phyloP scores from a whole-genome alignment of 148 eudicot species.

The Chenopodium quinoa region DNA sequence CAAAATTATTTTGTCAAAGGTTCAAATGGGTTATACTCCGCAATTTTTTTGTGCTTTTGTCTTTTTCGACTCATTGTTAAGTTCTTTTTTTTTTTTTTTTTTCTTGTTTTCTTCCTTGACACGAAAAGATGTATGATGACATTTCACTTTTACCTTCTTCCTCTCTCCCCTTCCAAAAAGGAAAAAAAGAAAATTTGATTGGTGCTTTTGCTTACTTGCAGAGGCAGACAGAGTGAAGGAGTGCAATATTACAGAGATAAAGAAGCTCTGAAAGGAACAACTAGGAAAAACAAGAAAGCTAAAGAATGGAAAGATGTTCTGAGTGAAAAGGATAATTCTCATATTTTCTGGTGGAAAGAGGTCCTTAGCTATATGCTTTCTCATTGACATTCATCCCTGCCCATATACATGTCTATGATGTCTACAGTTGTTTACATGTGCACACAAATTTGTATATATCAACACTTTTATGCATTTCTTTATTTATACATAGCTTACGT shows the following conservation, averaged over 20 bases:
- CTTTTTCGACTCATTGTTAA: background rate
- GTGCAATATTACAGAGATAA: constrained; percentile 48
- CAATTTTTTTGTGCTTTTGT: background rate
- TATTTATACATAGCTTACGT: background rate
- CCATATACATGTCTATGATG: background rate
- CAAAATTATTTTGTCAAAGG: background rate
- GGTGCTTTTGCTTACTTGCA: constrained; percentile 24
- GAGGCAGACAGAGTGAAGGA: constrained; percentile 33
- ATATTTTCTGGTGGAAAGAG: constrained; percentile 96
- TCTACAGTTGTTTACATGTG: constrained; percentile 7
- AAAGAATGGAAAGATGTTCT: constrained; percentile 41
- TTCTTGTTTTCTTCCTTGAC: background rate
- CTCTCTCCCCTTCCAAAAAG: background rate
- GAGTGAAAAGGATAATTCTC: constrained; percentile 63
- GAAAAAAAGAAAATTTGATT: background rate
- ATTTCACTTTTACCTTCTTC: background rate
- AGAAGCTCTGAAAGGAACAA: constrained; percentile 38
- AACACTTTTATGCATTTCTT: background rate
- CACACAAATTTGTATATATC: background rate
- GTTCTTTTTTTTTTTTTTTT: background rate
- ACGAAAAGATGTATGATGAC: background rate
- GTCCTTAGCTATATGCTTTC: constrained; percentile 36
- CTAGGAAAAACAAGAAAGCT: constrained; percentile 45
- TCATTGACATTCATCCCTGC: background rate
- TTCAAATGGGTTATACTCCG: background rate